Base-by-base conservation (phyloP, 2,329 filamentous ascomycete species). In the Colletotrichum sp. region DNA sequence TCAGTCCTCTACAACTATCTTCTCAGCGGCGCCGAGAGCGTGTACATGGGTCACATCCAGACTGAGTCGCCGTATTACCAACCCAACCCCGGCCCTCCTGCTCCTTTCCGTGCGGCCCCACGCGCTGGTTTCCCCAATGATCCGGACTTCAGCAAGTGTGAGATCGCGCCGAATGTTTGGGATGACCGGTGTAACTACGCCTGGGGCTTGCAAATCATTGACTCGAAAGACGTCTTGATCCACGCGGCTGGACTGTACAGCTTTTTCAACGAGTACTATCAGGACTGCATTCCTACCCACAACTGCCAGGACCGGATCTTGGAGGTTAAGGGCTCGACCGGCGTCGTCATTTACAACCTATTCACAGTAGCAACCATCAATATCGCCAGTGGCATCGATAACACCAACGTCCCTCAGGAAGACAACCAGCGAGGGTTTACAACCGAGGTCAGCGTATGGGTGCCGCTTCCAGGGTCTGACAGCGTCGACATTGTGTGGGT, bases 1-100 rank as follows among this genome's bases (percentile, higher is more conserved):
- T 85, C 82, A 24, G 83, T 86, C 52, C 81, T 89, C 58, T 86
- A 85, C 77, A 86, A 89, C 78, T 89, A 88, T 81, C 86, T 88
- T 74, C 81, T 88, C 81, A 81, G 81, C 32, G 82, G 83, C 32
- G 85, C 87, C 9, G 84, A 86, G 79, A 59, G 26, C 55, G 81
- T 87, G 79, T 88, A 85, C 80, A 85, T 86, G 79, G 85, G 85
- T 48, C 82, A 85, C 75, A 88, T 88, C 74, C 87, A 89, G 76
- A 85, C 67, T 12, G 48, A 74, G 34, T 61, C 56, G 10, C 48
- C 67, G 26, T 70, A 61, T 56, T 74, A 67, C 34, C 68, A 70
- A 21, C 56, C 68, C 30, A 48, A 68, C 30, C 61, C 30, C 8
- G 30, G 61, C 18, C 32, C 61, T 36, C 30, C 61, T 21, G 30